Percentiles rank a stretch among this genome's conserved stretches.
phyloP scores from a whole-genome alignment of 2,329 filamentous ascomycete species.

The Penicillium sp. region DNA sequence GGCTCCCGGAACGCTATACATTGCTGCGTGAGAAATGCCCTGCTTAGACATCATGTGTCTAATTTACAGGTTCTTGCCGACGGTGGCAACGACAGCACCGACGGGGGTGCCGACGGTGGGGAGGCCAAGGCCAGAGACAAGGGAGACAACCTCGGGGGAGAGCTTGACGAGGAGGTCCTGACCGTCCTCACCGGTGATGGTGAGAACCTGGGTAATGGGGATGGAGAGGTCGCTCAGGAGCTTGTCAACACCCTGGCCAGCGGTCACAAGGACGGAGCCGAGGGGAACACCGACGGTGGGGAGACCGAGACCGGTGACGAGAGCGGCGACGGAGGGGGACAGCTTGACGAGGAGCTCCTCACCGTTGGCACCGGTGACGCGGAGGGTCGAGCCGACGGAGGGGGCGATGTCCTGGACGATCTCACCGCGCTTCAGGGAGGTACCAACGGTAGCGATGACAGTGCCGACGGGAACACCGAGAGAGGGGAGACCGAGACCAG shows the following conservation, averaged over 20 bases:
- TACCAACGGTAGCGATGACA: constrained; percentile 26
- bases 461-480: constrained; percentile 29
- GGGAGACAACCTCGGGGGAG: constrained; percentile 23
- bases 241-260: constrained; percentile 23
- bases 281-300: constrained; percentile 25
- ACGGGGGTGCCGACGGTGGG: constrained; percentile 27
- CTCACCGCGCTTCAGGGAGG: constrained; percentile 31
- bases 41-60: constrained; percentile 2
- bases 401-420: constrained; percentile 28
- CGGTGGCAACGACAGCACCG: constrained; percentile 27
- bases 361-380: constrained; percentile 29
- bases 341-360: constrained; percentile 34
- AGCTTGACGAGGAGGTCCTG: constrained; percentile 29
- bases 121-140: constrained; percentile 29
- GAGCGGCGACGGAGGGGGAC: constrained; percentile 27
- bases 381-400: constrained; percentile 26
- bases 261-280: constrained; percentile 27
- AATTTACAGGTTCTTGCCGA: constrained; percentile 28
- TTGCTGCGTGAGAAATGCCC: constrained; percentile 19
- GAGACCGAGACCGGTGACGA: constrained; percentile 30
- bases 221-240: constrained; percentile 28
- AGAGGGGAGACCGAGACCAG: constrained; percentile 29
- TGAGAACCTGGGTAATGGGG: constrained; percentile 25
- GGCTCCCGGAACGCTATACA: constrained; percentile 19
- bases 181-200: constrained; percentile 25